Evolutionary conservation across 768 basidiomycete species (phyloP).

Genomic region (Asterophora lycoperdoides): DNA sequence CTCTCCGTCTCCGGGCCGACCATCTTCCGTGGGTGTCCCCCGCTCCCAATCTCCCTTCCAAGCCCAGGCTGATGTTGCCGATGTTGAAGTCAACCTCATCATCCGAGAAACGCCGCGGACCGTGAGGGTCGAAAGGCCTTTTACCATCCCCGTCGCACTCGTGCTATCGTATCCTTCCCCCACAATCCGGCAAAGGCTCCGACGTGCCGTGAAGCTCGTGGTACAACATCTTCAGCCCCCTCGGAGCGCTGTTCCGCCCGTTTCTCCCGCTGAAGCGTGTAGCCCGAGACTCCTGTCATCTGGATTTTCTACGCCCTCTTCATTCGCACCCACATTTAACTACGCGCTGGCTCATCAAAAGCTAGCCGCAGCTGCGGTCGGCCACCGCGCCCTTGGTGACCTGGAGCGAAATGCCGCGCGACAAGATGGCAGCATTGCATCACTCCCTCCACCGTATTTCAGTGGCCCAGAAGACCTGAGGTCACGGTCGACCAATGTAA

Average conservation of each 20-base stretch:
- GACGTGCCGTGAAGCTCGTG: constrained; percentile 47
- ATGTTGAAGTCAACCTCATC: constrained; percentile 56
- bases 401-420: constrained; percentile 13
- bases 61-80: constrained; percentile 26
- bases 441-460: constrained; percentile 46
- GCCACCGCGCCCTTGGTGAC: constrained; percentile 17
- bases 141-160: constrained; percentile 52
- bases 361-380: constrained; percentile 41
- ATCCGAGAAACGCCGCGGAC: constrained; percentile 45
- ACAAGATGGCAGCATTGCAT: constrained; percentile 12
- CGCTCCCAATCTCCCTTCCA: constrained; percentile 32
- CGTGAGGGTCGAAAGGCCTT: constrained; percentile 53
- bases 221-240: constrained; percentile 63
- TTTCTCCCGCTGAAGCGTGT: constrained; percentile 21
- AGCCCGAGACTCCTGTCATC: constrained; percentile 40
- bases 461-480: constrained; percentile 35
- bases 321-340: constrained; percentile 43
- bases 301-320: constrained; percentile 52
- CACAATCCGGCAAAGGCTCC: constrained; percentile 23
- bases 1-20: constrained; percentile 42
- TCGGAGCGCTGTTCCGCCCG: constrained; percentile 19
- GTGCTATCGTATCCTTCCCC: constrained; percentile 46
- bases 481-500: constrained; percentile 28
- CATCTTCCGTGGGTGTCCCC: constrained; percentile 32
- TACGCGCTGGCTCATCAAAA: constrained; percentile 50